Conservation (phyloP, 1,139 yeast genomes). For the Neolecta irregularis region DNA sequence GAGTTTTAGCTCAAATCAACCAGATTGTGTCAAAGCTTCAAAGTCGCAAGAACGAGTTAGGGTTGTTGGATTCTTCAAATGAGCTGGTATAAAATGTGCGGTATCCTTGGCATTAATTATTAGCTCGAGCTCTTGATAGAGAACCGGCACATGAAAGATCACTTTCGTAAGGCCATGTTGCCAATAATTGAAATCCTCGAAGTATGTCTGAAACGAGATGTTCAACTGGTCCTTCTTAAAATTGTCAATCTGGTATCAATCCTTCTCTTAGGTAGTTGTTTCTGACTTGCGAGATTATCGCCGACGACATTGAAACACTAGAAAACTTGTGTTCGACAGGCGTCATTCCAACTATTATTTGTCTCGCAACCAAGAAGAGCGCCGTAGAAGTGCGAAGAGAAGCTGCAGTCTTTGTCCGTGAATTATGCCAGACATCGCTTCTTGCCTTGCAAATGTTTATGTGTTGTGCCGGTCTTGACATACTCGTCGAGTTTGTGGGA, state of each 20-base stretch:
- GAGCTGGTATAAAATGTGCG: constrained; percentile 5
- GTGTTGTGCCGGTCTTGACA: constrained; percentile 41
- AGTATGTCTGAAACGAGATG: constrained; percentile 22
- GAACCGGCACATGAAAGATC: too few relatives aligned
- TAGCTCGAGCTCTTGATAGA: constrained; percentile 5
- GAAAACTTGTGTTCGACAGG: constrained; percentile 43
- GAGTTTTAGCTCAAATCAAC: constrained; percentile 16
- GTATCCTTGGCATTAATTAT: constrained; percentile 1
- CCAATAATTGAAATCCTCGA: constrained; percentile 37
- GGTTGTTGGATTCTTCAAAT: constrained; percentile 3
- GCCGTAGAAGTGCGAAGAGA: constrained; percentile 29
- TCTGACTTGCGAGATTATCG: constrained; percentile 19
- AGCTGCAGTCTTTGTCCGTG: constrained; percentile 32
- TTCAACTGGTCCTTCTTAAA: constrained; percentile 32
- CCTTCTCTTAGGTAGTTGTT: not conserved
- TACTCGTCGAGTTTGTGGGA: constrained; percentile 37
- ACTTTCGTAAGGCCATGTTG: constrained; percentile 32
- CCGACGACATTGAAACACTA: constrained; percentile 26
- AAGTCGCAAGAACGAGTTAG: constrained; percentile 7
- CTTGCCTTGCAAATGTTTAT: constrained; percentile 36
- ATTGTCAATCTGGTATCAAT: constrained; percentile 27
- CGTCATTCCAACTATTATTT: constrained; percentile 37
- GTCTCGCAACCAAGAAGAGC: constrained; percentile 28
- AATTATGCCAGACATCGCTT: constrained; percentile 27
- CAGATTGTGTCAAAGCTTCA: constrained; percentile 15